Base-by-base conservation (phyloP, 805 yeast genomes). In the Debaryomyces tyrocola region DNA sequence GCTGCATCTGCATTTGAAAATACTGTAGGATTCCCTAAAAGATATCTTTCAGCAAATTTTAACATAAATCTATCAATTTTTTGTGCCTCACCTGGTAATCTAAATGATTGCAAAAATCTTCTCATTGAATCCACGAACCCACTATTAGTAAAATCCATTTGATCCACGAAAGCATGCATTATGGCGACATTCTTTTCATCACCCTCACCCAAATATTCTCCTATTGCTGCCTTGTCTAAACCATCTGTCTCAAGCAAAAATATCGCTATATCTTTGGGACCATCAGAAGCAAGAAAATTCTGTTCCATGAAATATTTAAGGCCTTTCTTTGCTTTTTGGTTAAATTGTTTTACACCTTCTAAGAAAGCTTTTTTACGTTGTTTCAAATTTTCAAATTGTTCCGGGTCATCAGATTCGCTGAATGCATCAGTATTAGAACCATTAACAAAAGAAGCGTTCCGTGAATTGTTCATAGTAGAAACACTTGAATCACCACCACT, bases 71-170 rank as follows among this genome's bases (percentile, higher is more conserved):
- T 79, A 73, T 94, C 99, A 62, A 94, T 92, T 60, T 94, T 92
- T 69, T 94, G 99, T 4, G 97, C 91, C 69, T 94, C 99, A 42
- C 99, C 99, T 2, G 99, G 99, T 49, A 94, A 77, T 63, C 99
- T 78, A 70, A 94, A 95, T 40, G 82, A 77, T 60, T 95, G 99
- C 48, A 94, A 75, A 59, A 90, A 90, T 12, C 70, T 73, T 54
- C 99, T 79, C 71, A 94, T 73, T 0, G 98, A 95, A 55, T 85
- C 96, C 12, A 91, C 90, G 60, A 94, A 90, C 1, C 82, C 72
- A 53, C 77, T 63, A 29, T 76, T 75, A 4, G 77, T 69, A 63
- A 94, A 92, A 46, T 90, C 88, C 84, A 94, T 84, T 52, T 77
- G 70, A 60, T 91, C 96, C 24, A 92, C 96, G 70, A 94, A 94